These are phyloP conservation scores for Tephrocybe sp. DNA, from an alignment of 768 basidiomycete genomes.

Conservation along the genomic window DNA sequence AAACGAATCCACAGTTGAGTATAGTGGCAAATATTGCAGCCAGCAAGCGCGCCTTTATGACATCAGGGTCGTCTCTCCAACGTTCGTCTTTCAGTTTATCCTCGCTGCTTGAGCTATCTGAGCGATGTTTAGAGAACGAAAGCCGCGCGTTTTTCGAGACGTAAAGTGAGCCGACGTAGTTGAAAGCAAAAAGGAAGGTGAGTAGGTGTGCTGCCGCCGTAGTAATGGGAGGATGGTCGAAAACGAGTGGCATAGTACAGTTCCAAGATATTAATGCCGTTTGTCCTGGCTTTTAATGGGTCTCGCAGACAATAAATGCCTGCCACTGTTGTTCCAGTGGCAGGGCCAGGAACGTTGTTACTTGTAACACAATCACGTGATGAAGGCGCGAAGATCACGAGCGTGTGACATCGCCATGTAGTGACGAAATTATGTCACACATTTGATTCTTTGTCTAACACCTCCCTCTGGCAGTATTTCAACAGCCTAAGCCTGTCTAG, in stretches of 20 bases:
- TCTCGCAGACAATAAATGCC: constrained; percentile 2
- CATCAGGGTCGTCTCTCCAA: constrained; percentile 80
- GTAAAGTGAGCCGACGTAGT: constrained; percentile 86
- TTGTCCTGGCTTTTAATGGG: constrained; percentile 1
- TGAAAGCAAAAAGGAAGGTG: constrained; percentile 54
- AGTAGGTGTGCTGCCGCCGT: constrained; percentile 46
- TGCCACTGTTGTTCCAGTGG: constrained; percentile 11
- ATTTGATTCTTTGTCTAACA: too few relatives aligned
- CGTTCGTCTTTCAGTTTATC: constrained; percentile 36
- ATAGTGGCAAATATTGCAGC: constrained; percentile 67
- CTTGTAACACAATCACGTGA: constrained; percentile 11
- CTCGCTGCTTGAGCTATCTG: constrained; percentile 23
- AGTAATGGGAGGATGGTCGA: constrained; percentile 25
- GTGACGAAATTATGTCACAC: constrained; percentile 7
- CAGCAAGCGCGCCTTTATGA: constrained; percentile 75
- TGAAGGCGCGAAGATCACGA: constrained; percentile 1
- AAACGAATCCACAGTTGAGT: constrained; percentile 52
- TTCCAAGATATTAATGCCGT: not conserved
- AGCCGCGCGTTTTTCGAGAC: constrained; percentile 63
- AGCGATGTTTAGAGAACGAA: constrained; percentile 38
- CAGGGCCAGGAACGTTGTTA: too few relatives aligned
- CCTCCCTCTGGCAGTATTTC: not conserved
- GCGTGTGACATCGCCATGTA: constrained; percentile 7
- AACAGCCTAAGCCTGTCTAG: not conserved
- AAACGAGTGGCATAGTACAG: constrained; percentile 24